Percentiles rank a stretch among this genome's conserved stretches.
These are phyloP conservation scores for Paramecium tetraurelia DNA, from an alignment of 73 alveolate species.

Conservation along the genomic window DNA sequence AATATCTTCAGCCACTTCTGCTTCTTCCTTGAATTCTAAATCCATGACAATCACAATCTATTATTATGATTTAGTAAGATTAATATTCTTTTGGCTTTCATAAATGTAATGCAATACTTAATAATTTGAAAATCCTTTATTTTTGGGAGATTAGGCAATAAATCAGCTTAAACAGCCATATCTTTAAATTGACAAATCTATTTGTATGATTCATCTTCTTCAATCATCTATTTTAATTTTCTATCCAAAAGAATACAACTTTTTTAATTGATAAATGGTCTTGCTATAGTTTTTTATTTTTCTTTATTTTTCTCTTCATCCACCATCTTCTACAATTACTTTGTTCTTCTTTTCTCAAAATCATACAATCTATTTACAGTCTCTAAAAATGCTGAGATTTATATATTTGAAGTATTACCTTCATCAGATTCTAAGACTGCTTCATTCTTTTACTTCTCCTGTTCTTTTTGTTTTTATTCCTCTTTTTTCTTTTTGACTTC, in stretches of 20 bases:
- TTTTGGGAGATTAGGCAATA: slow-evolving; percentile 4
- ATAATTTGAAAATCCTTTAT: background rate
- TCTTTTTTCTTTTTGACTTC: background rate
- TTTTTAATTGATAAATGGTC: background rate
- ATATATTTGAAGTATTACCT: background rate
- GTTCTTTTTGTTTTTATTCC: background rate
- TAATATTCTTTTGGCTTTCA: background rate
- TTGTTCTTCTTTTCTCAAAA: slow-evolving; percentile 2
- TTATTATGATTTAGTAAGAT: background rate
- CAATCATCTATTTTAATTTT: background rate
- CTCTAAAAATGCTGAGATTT: background rate
- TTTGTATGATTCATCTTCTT: slow-evolving; percentile 5
- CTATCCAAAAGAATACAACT: slow-evolving; percentile 8
- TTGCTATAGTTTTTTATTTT: background rate
- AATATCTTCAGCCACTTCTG: background rate
- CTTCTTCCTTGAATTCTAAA: background rate
- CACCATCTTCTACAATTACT: background rate
- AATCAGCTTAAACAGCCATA: background rate
- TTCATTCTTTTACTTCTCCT: background rate
- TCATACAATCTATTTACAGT: slow-evolving; percentile 34
- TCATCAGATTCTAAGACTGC: background rate
- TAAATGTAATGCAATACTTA: background rate
- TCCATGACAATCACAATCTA: background rate
- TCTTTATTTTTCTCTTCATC: background rate
- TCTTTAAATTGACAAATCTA: background rate